These are phyloP conservation scores for Dryadomyces quercivorus DNA, from an alignment of 2,329 filamentous ascomycete species.

Conservation along the genomic window DNA sequence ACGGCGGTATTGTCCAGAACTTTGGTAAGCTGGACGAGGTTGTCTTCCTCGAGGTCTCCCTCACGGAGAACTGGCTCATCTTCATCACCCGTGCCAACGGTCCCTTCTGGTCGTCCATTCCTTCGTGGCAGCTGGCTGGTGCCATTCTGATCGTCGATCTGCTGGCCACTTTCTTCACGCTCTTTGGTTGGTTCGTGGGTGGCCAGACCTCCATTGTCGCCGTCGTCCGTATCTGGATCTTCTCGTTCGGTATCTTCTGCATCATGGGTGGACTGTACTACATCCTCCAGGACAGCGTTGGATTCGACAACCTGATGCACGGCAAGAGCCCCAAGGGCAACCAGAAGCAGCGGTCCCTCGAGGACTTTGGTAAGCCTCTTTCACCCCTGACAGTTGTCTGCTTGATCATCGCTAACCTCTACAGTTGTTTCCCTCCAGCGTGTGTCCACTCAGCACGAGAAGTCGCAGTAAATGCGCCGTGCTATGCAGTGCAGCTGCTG, in stretches of 20 bases:
- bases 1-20: conserved; percentile 83
- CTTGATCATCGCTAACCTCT: conserved; percentile 10
- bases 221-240: conserved; percentile 81
- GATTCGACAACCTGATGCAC: conserved; percentile 90
- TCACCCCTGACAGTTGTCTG: too few species aligned
- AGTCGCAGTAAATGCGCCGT: conserved; percentile 48
- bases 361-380: conserved; percentile 86
- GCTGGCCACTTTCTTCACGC: conserved; percentile 71
- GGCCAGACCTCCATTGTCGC: conserved; percentile 61
- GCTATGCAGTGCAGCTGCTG: conserved; percentile 17
- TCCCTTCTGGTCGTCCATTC: conserved; percentile 81
- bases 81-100: conserved; percentile 92
- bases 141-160: conserved; percentile 75
- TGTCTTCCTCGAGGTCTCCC: conserved; percentile 78
- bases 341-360: conserved; percentile 71
- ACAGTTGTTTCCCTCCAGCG: conserved; percentile 82
- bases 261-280: conserved; percentile 61
- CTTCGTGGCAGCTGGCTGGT: conserved; percentile 71
- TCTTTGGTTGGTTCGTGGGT: conserved; percentile 72
- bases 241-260: conserved; percentile 81
- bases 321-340: conserved; percentile 73
- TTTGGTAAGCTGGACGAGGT: conserved; percentile 71
- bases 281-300: conserved; percentile 66
- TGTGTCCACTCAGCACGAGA: conserved; percentile 86
- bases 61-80: conserved; percentile 93